Conservation (phyloP, 768 basidiomycete genomes). For the Macrolepiota albuminosa region DNA sequence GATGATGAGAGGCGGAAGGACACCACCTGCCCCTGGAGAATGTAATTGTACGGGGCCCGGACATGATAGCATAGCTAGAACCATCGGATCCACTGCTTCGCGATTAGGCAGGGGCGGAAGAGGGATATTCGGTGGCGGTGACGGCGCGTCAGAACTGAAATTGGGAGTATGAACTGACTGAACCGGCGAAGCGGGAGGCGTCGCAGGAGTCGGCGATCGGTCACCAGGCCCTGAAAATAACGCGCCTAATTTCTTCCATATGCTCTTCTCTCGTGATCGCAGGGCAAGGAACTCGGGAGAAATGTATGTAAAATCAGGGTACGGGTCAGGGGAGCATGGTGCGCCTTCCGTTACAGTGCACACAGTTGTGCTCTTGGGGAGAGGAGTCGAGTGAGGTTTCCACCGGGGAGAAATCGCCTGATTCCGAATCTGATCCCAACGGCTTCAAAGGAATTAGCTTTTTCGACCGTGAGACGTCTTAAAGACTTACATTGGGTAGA, state of each 20-base stretch:
- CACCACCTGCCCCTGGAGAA: not conserved
- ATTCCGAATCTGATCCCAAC: not conserved
- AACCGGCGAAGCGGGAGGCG: not conserved
- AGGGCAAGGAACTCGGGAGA: not conserved
- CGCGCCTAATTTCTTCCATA: not conserved
- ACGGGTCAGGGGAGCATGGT: not conserved
- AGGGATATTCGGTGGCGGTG: not conserved
- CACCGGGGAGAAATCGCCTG: not conserved
- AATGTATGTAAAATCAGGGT: not conserved
- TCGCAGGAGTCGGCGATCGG: not conserved
- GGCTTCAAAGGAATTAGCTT: not conserved
- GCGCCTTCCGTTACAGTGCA: not conserved
- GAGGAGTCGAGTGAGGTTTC: not conserved
- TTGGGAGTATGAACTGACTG: not conserved
- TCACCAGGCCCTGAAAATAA: not conserved
- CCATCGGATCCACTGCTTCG: not conserved
- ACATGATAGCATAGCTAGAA: not conserved
- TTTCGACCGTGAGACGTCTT: not conserved
- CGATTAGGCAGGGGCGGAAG: not conserved
- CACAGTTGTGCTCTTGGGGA: not conserved
- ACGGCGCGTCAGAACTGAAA: not conserved
- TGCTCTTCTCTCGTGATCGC: not conserved
- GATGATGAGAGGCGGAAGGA: not conserved
- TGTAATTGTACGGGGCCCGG: not conserved
- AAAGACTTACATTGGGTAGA: slow-evolving; percentile 7